phyloP scores from a whole-genome alignment of 2,329 filamentous ascomycete species.

The Sporothrix luriei region DNA sequence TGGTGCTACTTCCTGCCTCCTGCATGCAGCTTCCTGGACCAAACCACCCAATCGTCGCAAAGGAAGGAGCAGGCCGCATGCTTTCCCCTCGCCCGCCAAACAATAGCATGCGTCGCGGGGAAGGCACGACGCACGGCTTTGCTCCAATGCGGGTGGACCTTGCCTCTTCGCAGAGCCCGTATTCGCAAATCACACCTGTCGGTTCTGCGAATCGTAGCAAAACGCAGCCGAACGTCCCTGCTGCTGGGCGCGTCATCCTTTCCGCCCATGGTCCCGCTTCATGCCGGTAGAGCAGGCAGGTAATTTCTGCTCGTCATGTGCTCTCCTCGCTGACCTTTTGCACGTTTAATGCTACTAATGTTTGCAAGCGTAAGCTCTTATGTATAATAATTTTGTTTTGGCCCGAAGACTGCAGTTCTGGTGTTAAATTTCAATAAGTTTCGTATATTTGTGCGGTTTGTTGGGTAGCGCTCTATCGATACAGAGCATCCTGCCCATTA shows the following conservation, averaged over 20 bases:
- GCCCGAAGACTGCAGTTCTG: too few species aligned
- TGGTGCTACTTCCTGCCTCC: constrained; percentile 24
- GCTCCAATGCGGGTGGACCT: constrained; percentile 4
- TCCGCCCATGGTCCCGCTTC: not conserved
- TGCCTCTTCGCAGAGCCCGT: not conserved
- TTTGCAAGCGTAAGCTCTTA: not conserved
- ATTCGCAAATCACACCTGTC: constrained; percentile 13
- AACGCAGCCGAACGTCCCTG: not conserved
- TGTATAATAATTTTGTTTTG: not conserved
- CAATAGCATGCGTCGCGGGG: constrained; percentile 24
- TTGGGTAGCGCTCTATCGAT: not conserved
- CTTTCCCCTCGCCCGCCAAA: constrained; percentile 4
- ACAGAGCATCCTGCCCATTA: not conserved
- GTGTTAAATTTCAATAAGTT: not conserved
- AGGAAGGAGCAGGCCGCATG: constrained; percentile 27
- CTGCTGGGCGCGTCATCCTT: not conserved
- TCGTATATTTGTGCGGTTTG: not conserved
- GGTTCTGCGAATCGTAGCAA: constrained; percentile 27
- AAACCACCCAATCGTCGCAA: constrained; percentile 1
- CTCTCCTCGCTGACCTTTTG: not conserved
- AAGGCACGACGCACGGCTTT: constrained; percentile 27
- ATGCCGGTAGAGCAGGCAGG: constrained; percentile 3
- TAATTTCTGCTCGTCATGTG: constrained; percentile 3
- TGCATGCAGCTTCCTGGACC: constrained; percentile 24
- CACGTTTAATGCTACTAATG: not conserved